phyloP scores from a whole-genome alignment of 768 basidiomycete species.

The Psilocybe azurescens region DNA sequence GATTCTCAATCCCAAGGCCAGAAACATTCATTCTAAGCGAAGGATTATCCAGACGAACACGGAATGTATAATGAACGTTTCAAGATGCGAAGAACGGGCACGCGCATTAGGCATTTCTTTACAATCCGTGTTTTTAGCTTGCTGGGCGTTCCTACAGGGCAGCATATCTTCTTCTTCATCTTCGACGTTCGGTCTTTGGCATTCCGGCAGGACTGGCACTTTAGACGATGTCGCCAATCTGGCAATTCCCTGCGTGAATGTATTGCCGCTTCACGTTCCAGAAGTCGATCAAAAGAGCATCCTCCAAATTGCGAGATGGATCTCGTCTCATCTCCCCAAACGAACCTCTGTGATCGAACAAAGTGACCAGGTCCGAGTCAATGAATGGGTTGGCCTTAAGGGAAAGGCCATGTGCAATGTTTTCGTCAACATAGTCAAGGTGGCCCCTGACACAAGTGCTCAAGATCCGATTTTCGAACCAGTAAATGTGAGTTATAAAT shows the following conservation, averaged over 20 bases:
- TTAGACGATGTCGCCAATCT: conserved; percentile 39
- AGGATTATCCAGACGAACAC: conserved; percentile 17
- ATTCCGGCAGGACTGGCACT: conserved; percentile 45
- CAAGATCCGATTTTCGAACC: conserved; percentile 30
- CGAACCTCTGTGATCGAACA: conserved; percentile 48
- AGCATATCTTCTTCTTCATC: conserved; percentile 27
- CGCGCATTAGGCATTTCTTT: conserved; percentile 38
- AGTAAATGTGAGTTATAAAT: conserved; percentile 36
- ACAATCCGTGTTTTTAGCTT: conserved; percentile 46
- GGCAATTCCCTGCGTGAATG: conserved; percentile 51
- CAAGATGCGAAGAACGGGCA: conserved; percentile 47
- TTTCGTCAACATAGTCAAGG: conserved; percentile 47
- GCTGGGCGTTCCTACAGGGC: conserved; percentile 47
- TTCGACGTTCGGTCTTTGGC: conserved; percentile 52
- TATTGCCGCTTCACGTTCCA: conserved; percentile 42
- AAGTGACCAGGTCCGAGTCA: conserved; percentile 39
- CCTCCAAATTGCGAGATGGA: conserved; percentile 33
- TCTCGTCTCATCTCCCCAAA: conserved; percentile 39
- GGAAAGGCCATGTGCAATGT: conserved; percentile 45
- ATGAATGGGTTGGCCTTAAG: conserved; percentile 39
- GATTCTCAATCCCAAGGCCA: conserved; percentile 4
- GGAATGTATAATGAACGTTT: conserved; percentile 19
- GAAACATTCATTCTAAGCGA: not conserved
- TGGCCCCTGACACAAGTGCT: conserved; percentile 29
- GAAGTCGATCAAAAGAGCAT: conserved; percentile 18